Evolutionary conservation across 257 asterid genomes (phyloP).

Genomic region (Linaria vulgaris): DNA sequence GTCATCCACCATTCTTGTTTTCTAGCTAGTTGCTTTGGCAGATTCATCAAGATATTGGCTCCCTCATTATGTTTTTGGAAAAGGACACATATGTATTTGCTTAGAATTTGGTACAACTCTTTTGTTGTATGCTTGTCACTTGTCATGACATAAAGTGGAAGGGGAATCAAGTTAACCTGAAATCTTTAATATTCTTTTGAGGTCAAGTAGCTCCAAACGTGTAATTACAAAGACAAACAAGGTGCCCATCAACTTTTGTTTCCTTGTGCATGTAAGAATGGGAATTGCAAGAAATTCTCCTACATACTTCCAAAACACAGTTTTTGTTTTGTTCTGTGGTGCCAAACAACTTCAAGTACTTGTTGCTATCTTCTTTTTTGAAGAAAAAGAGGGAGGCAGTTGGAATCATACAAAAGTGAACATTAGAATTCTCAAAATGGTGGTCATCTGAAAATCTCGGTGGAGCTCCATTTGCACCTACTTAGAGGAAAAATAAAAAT

Average conservation of each 20-base stretch:
- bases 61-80: slow-evolving; percentile 7
- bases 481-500: neutral
- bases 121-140: slow-evolving; percentile 47
- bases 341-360: slow-evolving; percentile 27
- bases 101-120: slow-evolving; percentile 29
- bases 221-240: slow-evolving; percentile 75
- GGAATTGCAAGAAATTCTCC: slow-evolving; percentile 52
- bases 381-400: slow-evolving; percentile 12
- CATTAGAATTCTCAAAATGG: slow-evolving; percentile 6
- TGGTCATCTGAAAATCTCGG: slow-evolving; percentile 14
- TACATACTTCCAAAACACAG: slow-evolving; percentile 39
- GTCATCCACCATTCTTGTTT: slow-evolving; percentile 24
- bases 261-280: slow-evolving; percentile 34
- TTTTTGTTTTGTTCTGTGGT: slow-evolving; percentile 32
- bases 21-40: slow-evolving; percentile 28
- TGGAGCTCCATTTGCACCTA: slow-evolving; percentile 8
- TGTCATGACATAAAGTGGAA: slow-evolving; percentile 71
- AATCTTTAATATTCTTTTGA: slow-evolving; percentile 52
- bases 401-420: neutral
- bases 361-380: slow-evolving; percentile 34
- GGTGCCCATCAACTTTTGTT: slow-evolving; percentile 57
- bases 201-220: slow-evolving; percentile 53
- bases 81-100: slow-evolving; percentile 28
- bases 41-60: slow-evolving; percentile 27
- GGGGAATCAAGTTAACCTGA: slow-evolving; percentile 63